These are phyloP conservation scores for Auricularia auricula-judae DNA, from an alignment of 768 basidiomycete genomes.

Conservation along the genomic window DNA sequence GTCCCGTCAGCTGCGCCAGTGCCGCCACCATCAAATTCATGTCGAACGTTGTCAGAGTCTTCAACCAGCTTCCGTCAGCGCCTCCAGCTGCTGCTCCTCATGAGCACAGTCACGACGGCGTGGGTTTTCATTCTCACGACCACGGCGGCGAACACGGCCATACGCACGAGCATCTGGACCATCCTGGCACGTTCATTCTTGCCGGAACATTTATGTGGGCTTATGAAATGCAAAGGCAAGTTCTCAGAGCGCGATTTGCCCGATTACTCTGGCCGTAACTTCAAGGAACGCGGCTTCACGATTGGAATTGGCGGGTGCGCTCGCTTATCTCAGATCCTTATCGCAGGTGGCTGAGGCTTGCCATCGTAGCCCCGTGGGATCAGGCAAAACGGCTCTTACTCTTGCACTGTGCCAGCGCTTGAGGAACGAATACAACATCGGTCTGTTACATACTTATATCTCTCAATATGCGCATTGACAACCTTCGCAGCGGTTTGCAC, in stretches of 20 bases:
- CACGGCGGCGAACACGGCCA: slow-evolving; percentile 79
- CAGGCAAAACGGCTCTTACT: slow-evolving; percentile 92
- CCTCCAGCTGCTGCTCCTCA: slow-evolving; percentile 20
- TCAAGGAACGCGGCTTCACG: slow-evolving; percentile 89
- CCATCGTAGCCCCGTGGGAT: slow-evolving; percentile 75
- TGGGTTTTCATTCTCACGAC: slow-evolving; percentile 35
- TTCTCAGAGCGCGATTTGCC: slow-evolving; percentile 89
- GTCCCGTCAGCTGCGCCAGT: neutral
- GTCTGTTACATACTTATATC: slow-evolving; percentile 29
- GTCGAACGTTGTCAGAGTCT: slow-evolving; percentile 40
- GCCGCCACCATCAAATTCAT: neutral
- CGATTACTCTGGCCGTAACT: slow-evolving; percentile 73
- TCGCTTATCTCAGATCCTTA: neutral
- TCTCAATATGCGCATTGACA: neutral
- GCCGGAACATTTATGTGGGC: neutral
- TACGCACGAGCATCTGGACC: slow-evolving; percentile 85
- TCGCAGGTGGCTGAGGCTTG: neutral
- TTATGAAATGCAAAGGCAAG: slow-evolving; percentile 47
- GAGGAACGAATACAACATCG: slow-evolving; percentile 81
- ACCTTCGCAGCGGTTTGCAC: slow-evolving; percentile 71
- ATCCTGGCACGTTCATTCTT: slow-evolving; percentile 49
- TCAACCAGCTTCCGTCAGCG: slow-evolving; percentile 46
- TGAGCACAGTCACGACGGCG: slow-evolving; percentile 42
- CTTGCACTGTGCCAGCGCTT: slow-evolving; percentile 79
- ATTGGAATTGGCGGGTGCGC: slow-evolving; percentile 94